Percentiles rank a stretch among this genome's conserved stretches.
Conservation (phyloP, 176 grass and related monocot genomes). For the Carex myosuroides region DNA sequence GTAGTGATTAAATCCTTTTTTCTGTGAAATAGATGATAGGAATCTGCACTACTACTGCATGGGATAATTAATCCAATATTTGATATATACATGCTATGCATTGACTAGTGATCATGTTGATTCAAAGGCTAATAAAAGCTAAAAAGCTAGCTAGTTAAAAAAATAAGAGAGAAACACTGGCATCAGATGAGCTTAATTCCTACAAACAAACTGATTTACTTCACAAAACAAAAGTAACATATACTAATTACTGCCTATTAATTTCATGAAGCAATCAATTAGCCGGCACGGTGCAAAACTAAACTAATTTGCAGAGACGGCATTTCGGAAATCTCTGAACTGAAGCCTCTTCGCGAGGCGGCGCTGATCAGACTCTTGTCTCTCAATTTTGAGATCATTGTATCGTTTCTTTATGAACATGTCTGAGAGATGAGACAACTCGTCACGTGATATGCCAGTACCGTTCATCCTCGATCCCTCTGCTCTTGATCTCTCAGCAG, state of each 20-base stretch:
- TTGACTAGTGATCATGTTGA: background rate
- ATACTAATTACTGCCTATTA: background rate
- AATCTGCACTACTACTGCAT: too few relatives aligned
- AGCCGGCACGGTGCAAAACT: background rate
- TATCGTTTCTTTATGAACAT: slow-evolving; percentile 34
- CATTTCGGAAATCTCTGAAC: background rate
- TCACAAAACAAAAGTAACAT: background rate
- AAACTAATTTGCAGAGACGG: background rate
- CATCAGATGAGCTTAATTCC: background rate
- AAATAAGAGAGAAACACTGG: background rate
- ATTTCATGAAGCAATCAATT: slow-evolving; percentile 15
- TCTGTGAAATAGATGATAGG: too few relatives aligned
- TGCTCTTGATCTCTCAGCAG: background rate
- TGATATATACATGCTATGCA: background rate
- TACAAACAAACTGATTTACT: background rate
- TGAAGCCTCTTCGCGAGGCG: background rate
- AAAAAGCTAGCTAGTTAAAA: background rate
- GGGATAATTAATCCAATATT: too few relatives aligned
- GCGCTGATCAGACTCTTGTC: slow-evolving; percentile 25
- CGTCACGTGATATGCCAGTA: slow-evolving; percentile 3
- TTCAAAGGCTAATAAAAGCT: background rate
- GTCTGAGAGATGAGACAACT: slow-evolving; percentile 32
- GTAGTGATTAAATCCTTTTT: too few relatives aligned
- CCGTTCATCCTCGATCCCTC: slow-evolving; percentile 14
- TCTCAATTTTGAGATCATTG: slow-evolving; percentile 26